A percentile compares a stretch with the other conserved stretches of the same genome.
phyloP scores from a whole-genome alignment of 192 early-diverging fungal genomes.

The Backusella psychrophila region DNA sequence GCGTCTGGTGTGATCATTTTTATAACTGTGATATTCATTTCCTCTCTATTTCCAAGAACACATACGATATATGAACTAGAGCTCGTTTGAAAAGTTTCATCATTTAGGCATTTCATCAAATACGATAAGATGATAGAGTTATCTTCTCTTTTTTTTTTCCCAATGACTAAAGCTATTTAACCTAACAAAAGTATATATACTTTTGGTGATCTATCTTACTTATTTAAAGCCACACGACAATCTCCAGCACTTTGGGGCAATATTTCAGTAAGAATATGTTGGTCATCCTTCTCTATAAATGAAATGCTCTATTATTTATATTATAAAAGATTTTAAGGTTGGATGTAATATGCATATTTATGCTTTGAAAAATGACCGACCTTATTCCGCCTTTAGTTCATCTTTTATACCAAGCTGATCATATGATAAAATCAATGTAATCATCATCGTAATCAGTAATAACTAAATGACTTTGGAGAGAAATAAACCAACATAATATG shows the following conservation, averaged over 20 bases:
- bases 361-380: neutral
- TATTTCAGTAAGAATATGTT: neutral
- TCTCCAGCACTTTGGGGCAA: neutral
- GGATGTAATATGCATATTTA: neutral
- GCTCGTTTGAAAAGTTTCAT: too few relatives aligned
- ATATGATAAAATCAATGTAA: neutral
- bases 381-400: neutral
- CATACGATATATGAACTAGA: too few relatives aligned
- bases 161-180: neutral
- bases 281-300: neutral
- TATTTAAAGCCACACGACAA: neutral
- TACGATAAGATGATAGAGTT: too few relatives aligned
- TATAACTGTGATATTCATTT: too few relatives aligned
- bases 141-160: neutral
- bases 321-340: neutral
- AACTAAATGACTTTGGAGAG: neutral
- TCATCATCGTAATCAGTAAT: too few relatives aligned
- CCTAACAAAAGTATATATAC: neutral
- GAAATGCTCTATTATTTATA: neutral
- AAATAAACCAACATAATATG: too few relatives aligned
- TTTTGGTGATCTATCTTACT: neutral
- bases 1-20: too few relatives aligned
- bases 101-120: too few relatives aligned
- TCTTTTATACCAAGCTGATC: neutral
- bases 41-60: too few relatives aligned